phyloP scores from a whole-genome alignment of 1,284 basidiomycete species.

The Stygiomarasmius scandens region DNA sequence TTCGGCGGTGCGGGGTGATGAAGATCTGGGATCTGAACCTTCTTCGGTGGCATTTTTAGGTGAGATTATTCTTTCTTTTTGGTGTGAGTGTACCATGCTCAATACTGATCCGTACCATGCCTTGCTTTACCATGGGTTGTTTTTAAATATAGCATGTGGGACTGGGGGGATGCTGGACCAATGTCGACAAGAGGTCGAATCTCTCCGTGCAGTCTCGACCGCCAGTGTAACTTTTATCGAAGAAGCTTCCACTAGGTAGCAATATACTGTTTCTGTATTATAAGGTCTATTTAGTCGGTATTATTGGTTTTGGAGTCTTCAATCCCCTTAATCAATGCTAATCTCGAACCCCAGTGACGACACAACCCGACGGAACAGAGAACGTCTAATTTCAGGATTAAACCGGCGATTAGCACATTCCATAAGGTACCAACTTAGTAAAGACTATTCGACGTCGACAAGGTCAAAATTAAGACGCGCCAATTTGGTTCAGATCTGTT shows the following conservation, averaged over 20 bases:
- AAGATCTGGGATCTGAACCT: not conserved
- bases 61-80: not conserved
- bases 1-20: not conserved
- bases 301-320: too few relatives aligned
- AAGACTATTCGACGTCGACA: too few relatives aligned
- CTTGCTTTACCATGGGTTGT: not conserved
- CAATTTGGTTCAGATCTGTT: too few relatives aligned
- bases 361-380: too few relatives aligned
- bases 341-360: too few relatives aligned
- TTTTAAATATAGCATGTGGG: conserved; percentile 6
- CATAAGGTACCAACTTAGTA: too few relatives aligned
- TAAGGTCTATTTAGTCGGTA: too few relatives aligned
- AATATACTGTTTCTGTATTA: not conserved
- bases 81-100: too few relatives aligned
- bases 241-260: conserved; percentile 4
- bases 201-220: not conserved
- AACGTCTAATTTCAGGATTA: too few relatives aligned
- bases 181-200: conserved; percentile 9
- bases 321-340: too few relatives aligned
- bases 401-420: too few relatives aligned
- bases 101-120: not conserved
- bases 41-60: not conserved
- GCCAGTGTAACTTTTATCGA: conserved; percentile 2
- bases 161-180: conserved; percentile 10
- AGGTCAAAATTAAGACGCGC: too few relatives aligned